Base-by-base conservation (phyloP, 2,329 filamentous ascomycete species). In the Aschersonia sp. region DNA sequence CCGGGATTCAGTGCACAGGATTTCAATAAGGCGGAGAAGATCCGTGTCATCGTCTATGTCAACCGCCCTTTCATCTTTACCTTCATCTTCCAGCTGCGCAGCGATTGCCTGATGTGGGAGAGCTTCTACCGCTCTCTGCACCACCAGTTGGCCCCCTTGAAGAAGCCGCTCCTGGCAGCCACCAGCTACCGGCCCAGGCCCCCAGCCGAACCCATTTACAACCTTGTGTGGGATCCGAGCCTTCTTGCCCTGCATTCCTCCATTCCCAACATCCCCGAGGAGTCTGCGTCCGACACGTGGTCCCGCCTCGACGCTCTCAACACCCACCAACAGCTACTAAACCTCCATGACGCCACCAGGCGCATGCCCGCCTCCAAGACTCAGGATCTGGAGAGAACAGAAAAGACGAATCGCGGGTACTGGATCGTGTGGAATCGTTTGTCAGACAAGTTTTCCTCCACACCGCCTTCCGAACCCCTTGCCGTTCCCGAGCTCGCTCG, bases 11-110 rank as follows among this genome's bases (percentile, higher is more conserved):
- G 57, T 46, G 59, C 59, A 2, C 75, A 75, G 53, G 73, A 78
- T 53, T 63, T 67, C 49, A 76, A 73, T 58, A 76, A 75, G 56
- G 66, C 68, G 2, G 68, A 70, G 50, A 77, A 73, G 54, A 62
- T 88, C 42, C 76, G 81, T 1, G 81, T 86, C 1, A 74, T 88
- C 6, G 75, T 88, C 45, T 89, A 88, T 58, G 75, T 82, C 43
- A 79, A 81, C 60, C 76, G 74, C 30, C 86, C 86, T 0, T 90
- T 90, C 62, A 75, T 90, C 44, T 89, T 85, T 60, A 76, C 81
- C 1, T 82, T 92, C 51, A 68, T 92, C 4, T 90, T 90, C 61
- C 57, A 60, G 9, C 58, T 67, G 11, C 70, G 71, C 44, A 81
- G 82, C 6, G 70, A 76, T 47, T 75, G 78, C 1, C 62, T 81